These are phyloP conservation scores for Penicillium concentricum DNA, from an alignment of 2,329 filamentous ascomycete genomes.

Conservation along the genomic window DNA sequence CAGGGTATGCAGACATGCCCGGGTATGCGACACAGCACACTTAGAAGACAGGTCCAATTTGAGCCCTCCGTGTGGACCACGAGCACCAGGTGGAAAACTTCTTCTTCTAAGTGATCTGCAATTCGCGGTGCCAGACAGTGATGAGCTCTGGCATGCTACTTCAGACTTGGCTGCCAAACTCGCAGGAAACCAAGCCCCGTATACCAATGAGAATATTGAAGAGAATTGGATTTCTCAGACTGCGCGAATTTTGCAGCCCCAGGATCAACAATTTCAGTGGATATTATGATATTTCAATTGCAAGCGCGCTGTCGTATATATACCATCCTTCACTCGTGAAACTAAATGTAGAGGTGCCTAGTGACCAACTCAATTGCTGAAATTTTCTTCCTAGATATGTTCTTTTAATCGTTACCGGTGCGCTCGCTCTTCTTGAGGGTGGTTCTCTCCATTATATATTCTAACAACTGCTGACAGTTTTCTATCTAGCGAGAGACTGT, in stretches of 20 bases:
- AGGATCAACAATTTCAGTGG: background rate
- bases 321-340: background rate
- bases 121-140: background rate
- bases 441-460: background rate
- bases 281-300: background rate
- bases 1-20: background rate
- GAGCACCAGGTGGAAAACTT: background rate
- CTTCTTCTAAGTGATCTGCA: background rate
- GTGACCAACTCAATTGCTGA: too few relatives aligned
- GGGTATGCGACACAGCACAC: background rate
- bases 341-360: background rate
- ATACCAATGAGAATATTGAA: background rate
- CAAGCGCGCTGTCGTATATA: background rate
- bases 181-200: background rate
- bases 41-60: background rate
- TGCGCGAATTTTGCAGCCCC: background rate
- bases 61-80: background rate
- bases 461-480: background rate
- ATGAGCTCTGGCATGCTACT: background rate
- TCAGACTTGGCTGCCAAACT: background rate
- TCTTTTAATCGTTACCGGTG: too few relatives aligned
- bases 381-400: too few relatives aligned
- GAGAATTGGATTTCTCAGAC: background rate
- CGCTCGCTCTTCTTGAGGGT: too few relatives aligned
- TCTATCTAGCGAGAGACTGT: background rate